A percentile compares a stretch with the other conserved stretches of the same genome.
Conservation (phyloP, 768 basidiomycete species). For the Leccinum variicolor region DNA sequence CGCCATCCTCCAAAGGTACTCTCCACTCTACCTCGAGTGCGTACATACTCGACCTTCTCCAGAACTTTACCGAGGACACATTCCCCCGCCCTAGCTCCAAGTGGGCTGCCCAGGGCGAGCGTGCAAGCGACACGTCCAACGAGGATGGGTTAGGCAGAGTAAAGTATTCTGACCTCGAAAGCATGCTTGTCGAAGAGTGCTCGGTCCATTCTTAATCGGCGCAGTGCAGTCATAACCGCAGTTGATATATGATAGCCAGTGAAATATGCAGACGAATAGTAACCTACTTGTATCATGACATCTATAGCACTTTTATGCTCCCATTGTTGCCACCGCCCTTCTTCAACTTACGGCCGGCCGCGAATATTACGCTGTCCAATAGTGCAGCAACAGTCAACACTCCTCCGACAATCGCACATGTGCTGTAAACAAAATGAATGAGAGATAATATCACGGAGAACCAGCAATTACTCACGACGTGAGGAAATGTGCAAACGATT, state of each 20-base stretch:
- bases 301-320: constrained; percentile 31
- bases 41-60: not conserved
- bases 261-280: constrained; percentile 6
- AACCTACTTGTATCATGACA: constrained; percentile 8
- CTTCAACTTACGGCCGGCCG: constrained; percentile 72
- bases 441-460: not conserved
- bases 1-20: constrained; percentile 28
- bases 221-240: not conserved
- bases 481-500: constrained; percentile 96
- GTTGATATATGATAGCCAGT: constrained; percentile 20
- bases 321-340: constrained; percentile 41
- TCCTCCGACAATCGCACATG: constrained; percentile 96
- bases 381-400: constrained; percentile 92
- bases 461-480: constrained; percentile 72
- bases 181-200: constrained; percentile 16
- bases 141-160: constrained; percentile 18
- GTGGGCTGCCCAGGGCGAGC: constrained; percentile 16
- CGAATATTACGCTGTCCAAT: constrained; percentile 84
- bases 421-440: constrained; percentile 43
- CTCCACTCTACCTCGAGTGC: not conserved
- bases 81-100: constrained; percentile 11
- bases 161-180: constrained; percentile 17
- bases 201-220: constrained; percentile 19
- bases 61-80: constrained; percentile 9
- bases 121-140: constrained; percentile 10